These are phyloP conservation scores for Plantago coronopus DNA, from an alignment of 305 asterid species.

Conservation along the genomic window DNA sequence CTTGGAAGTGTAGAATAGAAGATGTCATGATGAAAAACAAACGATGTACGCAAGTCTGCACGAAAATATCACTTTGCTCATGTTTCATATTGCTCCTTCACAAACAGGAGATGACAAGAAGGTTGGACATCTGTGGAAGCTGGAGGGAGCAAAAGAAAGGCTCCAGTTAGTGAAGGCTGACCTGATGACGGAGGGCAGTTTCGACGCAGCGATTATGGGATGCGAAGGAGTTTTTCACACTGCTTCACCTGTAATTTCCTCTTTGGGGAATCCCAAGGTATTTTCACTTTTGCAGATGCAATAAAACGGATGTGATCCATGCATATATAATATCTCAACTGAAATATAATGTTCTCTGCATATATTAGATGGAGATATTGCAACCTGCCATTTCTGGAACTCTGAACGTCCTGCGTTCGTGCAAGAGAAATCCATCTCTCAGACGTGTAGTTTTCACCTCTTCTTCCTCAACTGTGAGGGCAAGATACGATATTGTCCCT, in stretches of 20 bases:
- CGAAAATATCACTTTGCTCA: background rate
- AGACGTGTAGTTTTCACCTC: constrained; percentile 86
- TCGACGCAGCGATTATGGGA: constrained; percentile 44
- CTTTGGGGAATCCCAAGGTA: constrained; percentile 56
- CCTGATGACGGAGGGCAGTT: constrained; percentile 56
- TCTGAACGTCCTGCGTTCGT: constrained; percentile 72
- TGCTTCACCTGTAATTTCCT: constrained; percentile 59
- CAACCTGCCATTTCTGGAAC: constrained; percentile 89
- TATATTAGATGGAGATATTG: constrained; percentile 56
- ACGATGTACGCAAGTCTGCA: too few species aligned
- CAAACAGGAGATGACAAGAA: constrained; percentile 54
- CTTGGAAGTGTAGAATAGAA: too few species aligned
- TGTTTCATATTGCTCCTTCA: background rate
- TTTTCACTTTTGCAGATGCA: background rate
- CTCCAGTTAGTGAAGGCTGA: constrained; percentile 44
- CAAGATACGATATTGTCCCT: constrained; percentile 52
- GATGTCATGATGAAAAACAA: too few species aligned
- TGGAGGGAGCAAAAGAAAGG: constrained; percentile 55
- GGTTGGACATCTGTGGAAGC: constrained; percentile 69
- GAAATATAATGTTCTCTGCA: background rate
- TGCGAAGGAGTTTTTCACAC: constrained; percentile 62
- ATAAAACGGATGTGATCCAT: background rate
- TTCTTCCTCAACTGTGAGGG: constrained; percentile 76
- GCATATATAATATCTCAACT: background rate
- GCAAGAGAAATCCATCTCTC: constrained; percentile 62